These are phyloP conservation scores for Podaxis mareebaensis DNA, from an alignment of 768 basidiomycete species.

Conservation along the genomic window DNA sequence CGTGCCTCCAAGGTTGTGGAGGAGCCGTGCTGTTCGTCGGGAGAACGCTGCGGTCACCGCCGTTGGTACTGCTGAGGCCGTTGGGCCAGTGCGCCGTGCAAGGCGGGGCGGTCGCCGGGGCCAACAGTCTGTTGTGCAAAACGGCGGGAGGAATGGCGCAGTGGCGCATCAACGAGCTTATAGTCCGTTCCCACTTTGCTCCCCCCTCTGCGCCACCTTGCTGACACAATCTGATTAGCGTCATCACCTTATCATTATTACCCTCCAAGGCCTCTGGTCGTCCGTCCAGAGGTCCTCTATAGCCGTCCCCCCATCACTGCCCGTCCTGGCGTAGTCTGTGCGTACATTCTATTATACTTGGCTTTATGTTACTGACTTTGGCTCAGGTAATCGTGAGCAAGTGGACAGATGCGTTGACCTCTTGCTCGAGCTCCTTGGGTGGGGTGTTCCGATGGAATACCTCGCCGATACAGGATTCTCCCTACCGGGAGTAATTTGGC, in stretches of 20 bases:
- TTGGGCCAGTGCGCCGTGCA: background rate
- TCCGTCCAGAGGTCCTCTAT: constrained; percentile 11
- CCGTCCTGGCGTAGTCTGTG: background rate
- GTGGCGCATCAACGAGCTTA: constrained; percentile 3
- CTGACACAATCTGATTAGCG: background rate
- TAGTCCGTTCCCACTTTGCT: background rate
- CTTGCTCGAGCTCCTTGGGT: constrained; percentile 57
- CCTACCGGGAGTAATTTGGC: constrained; percentile 11
- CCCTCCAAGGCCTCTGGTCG: background rate
- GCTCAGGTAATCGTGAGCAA: background rate
- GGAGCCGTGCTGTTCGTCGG: background rate
- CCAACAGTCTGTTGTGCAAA: background rate
- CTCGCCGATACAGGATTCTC: constrained; percentile 47
- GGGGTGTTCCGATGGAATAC: constrained; percentile 53
- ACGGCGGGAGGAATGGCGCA: background rate
- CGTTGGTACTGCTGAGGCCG: background rate
- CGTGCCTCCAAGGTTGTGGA: background rate
- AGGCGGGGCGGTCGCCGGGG: background rate
- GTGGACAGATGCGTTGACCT: constrained; percentile 23
- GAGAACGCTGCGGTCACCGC: background rate
- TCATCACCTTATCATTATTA: background rate
- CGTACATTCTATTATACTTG: background rate
- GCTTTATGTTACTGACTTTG: background rate
- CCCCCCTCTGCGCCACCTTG: background rate
- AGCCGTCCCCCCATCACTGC: background rate